Evolutionary conservation across 2,329 filamentous ascomycete species (phyloP).

Genomic region (Fusarium graminum): DNA sequence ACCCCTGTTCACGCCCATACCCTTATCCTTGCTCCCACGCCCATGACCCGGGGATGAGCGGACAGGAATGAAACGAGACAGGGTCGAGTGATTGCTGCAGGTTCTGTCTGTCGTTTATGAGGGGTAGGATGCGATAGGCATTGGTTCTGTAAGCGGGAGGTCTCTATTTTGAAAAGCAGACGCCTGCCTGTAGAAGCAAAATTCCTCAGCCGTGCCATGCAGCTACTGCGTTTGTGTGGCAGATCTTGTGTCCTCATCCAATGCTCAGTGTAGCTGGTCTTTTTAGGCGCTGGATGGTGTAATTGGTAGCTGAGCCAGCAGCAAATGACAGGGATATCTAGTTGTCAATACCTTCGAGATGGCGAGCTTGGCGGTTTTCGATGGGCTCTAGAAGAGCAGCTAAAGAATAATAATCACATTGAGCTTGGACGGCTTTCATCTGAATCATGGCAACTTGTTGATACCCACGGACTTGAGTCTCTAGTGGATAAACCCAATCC

Average conservation of each 20-base stretch:
- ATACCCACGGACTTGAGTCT: no score
- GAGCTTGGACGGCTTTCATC: not conserved
- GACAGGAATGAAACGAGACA: slow-evolving; percentile 31
- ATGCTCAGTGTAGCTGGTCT: slow-evolving; percentile 22
- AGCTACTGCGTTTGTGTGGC: slow-evolving; percentile 19
- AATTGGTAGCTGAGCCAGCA: slow-evolving; percentile 17
- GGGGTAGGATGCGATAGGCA: slow-evolving; percentile 29
- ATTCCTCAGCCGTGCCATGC: slow-evolving; percentile 8
- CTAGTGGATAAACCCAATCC: no score
- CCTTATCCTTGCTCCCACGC: slow-evolving; percentile 1
- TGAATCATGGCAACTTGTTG: slow-evolving; percentile 4
- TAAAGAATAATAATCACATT: slow-evolving; percentile 1
- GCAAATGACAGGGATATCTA: slow-evolving; percentile 12
- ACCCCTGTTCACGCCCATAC: slow-evolving; percentile 9
- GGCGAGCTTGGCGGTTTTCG: slow-evolving; percentile 20
- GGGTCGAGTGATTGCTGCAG: slow-evolving; percentile 25
- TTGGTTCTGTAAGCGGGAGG: slow-evolving; percentile 34
- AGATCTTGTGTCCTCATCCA: slow-evolving; percentile 27
- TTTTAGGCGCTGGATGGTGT: slow-evolving; percentile 18
- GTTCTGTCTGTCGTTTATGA: slow-evolving; percentile 24
- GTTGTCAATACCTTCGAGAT: slow-evolving; percentile 14
- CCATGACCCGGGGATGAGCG: slow-evolving; percentile 37
- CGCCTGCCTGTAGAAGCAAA: slow-evolving; percentile 13
- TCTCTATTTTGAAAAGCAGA: slow-evolving; percentile 6
- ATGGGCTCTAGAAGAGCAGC: not conserved